These are phyloP conservation scores for Linnemannia hyalina DNA, from an alignment of 192 early-diverging fungal genomes.

Conservation along the genomic window DNA sequence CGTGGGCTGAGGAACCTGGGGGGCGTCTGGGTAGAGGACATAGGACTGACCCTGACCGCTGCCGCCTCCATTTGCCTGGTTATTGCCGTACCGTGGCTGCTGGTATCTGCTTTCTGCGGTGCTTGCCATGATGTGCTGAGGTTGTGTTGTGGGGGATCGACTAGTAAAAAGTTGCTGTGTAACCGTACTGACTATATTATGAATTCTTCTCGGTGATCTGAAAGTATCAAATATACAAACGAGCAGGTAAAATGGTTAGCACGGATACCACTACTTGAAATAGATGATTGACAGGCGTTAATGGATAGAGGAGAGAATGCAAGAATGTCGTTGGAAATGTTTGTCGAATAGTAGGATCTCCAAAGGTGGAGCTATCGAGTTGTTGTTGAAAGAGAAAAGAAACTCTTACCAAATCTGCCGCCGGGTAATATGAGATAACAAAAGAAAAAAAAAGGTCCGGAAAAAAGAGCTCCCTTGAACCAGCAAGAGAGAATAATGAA, in stretches of 20 bases:
- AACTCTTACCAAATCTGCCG: background rate
- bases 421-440: background rate
- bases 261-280: background rate
- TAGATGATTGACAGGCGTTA: no score
- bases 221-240: background rate
- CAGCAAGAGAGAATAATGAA: conserved; percentile 5
- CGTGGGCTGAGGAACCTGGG: conserved; percentile 6
- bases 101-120: conserved; percentile 17
- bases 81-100: conserved; percentile 18
- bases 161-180: background rate
- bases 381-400: background rate
- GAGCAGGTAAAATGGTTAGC: background rate
- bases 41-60: conserved; percentile 12
- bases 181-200: background rate
- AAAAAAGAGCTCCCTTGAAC: conserved; percentile 13
- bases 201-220: background rate
- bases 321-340: no score
- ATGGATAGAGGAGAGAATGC: no score
- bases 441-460: background rate
- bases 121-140: conserved; percentile 23
- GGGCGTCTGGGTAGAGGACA: conserved; percentile 17
- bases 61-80: background rate
- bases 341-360: background rate
- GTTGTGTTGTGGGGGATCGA: background rate
- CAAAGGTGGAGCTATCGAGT: background rate